Percentiles rank a stretch among this genome's conserved stretches.
phyloP scores from a whole-genome alignment of 1,284 basidiomycete genomes.

The Meripilus lineatus region DNA sequence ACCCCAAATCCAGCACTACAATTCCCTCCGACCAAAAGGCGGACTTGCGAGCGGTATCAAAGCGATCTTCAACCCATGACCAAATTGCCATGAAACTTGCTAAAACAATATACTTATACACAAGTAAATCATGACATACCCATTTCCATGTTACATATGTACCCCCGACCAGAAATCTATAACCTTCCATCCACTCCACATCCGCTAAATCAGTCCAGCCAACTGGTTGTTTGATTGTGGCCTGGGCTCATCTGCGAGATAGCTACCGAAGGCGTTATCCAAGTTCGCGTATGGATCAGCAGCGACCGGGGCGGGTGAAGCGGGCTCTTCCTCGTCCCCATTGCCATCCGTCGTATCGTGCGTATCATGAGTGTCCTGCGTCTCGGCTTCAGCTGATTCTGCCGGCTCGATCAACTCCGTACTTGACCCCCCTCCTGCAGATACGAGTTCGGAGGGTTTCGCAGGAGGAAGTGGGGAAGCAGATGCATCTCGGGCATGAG shows the following conservation, averaged over 20 bases:
- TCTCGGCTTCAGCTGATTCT: constrained; percentile 8
- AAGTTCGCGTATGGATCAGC: constrained; percentile 73
- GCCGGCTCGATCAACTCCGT: constrained; percentile 14
- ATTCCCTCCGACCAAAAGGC: constrained; percentile 67
- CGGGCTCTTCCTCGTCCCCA: constrained; percentile 23
- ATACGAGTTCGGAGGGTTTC: constrained; percentile 8
- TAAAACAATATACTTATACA: constrained; percentile 7
- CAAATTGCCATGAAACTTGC: background rate
- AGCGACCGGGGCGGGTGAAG: constrained; percentile 11
- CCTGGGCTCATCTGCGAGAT: constrained; percentile 58
- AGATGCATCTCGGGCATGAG: constrained; percentile 6
- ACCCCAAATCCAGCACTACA: constrained; percentile 66
- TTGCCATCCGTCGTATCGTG: constrained; percentile 27
- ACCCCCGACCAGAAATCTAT: too few species aligned
- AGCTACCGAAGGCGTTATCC: constrained; percentile 65
- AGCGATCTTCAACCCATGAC: too few species aligned
- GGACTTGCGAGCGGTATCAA: too few species aligned
- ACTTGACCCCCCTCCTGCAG: constrained; percentile 8
- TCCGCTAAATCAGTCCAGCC: constrained; percentile 45
- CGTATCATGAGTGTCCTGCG: constrained; percentile 28
- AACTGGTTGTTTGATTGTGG: constrained; percentile 34
- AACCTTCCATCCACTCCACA: too few species aligned
- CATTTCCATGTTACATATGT: constrained; percentile 1
- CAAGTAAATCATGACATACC: background rate
- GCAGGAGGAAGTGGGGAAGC: constrained; percentile 5